A percentile compares a stretch with the other conserved stretches of the same genome.
These are phyloP conservation scores for Amanita rimosa DNA, from an alignment of 768 basidiomycete genomes.

Conservation along the genomic window DNA sequence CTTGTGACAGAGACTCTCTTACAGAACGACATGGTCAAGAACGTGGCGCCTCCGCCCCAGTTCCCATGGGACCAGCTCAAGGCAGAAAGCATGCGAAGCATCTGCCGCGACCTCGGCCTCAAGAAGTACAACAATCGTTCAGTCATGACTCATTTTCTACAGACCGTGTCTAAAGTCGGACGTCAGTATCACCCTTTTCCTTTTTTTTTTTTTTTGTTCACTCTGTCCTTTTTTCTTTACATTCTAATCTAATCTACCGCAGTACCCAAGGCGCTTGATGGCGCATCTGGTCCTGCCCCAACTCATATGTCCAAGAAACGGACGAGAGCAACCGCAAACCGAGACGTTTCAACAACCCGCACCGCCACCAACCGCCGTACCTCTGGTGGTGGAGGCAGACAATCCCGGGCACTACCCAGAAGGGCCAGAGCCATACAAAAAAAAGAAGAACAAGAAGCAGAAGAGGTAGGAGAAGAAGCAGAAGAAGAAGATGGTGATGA, in stretches of 20 bases:
- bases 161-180: conserved; percentile 3
- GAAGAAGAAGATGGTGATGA: background rate
- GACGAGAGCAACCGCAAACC: background rate
- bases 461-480: background rate
- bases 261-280: conserved; percentile 2
- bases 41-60: background rate
- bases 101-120: conserved; percentile 5
- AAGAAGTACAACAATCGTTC: background rate
- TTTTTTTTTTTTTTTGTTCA: too few species aligned
- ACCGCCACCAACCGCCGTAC: background rate
- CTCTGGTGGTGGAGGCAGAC: background rate
- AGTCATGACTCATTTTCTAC: background rate
- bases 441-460: background rate
- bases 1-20: too few species aligned
- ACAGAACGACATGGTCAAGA: background rate
- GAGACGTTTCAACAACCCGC: background rate
- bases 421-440: background rate
- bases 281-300: background rate
- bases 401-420: background rate
- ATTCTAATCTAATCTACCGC: too few species aligned
- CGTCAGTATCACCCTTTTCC: background rate
- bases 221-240: too few species aligned
- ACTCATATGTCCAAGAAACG: background rate
- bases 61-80: conserved; percentile 6
- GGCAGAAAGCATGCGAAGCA: conserved; percentile 2